These are phyloP conservation scores for Curvularia spicifera DNA, from an alignment of 2,329 filamentous ascomycete genomes.

Conservation along the genomic window DNA sequence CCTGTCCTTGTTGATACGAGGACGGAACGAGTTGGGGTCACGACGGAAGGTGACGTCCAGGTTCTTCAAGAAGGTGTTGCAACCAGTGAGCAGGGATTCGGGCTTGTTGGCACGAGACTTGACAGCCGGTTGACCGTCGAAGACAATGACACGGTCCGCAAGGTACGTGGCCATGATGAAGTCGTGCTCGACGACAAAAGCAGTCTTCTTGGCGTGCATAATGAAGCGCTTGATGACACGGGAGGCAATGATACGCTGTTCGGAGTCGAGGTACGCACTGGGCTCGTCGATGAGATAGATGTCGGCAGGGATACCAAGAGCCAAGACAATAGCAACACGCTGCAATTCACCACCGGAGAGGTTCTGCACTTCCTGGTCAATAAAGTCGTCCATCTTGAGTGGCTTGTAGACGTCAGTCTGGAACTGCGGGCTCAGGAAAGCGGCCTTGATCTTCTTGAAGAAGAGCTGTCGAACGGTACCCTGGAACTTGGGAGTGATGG, in stretches of 20 bases:
- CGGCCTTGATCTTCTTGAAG: conserved; percentile 99
- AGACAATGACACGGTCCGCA: conserved; percentile 96
- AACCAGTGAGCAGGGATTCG: conserved; percentile 91
- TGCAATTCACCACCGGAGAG: conserved; percentile 99
- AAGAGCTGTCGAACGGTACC: conserved; percentile 97
- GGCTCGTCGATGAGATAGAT: conserved; percentile 99
- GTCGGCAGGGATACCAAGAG: conserved; percentile 93
- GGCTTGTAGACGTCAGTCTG: conserved; percentile 99
- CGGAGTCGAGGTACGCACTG: conserved; percentile 84
- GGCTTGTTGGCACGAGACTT: conserved; percentile 87
- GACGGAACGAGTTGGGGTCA: conserved; percentile 93
- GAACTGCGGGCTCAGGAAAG: conserved; percentile 96
- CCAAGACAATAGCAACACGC: conserved; percentile 95
- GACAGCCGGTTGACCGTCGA: conserved; percentile 91
- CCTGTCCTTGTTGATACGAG: conserved; percentile 97
- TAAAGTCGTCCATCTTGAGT: conserved; percentile 98
- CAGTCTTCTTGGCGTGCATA: conserved; percentile 99
- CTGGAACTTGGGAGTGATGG: conserved; percentile 97
- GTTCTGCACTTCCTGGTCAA: conserved; percentile 99
- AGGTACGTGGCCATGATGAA: conserved; percentile 93
- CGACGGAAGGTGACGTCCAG: conserved; percentile 98
- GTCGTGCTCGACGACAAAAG: conserved; percentile 99
- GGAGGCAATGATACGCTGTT: conserved; percentile 97
- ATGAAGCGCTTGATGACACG: conserved; percentile 99
- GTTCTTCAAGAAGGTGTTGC: conserved; percentile 96